phyloP scores from a whole-genome alignment of 2,329 filamentous ascomycete species.

The Sarocladium kiliense region DNA sequence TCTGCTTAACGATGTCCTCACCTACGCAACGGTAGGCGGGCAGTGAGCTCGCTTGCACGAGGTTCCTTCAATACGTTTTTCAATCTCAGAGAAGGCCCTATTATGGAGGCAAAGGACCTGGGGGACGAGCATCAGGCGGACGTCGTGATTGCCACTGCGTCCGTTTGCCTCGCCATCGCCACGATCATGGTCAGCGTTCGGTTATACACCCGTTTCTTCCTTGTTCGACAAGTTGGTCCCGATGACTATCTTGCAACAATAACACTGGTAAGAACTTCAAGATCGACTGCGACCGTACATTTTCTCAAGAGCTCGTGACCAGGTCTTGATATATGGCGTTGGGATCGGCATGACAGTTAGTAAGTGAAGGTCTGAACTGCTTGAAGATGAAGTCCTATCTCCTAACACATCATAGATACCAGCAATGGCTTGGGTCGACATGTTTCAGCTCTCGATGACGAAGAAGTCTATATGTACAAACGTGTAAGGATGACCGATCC shows the following conservation, averaged over 20 bases:
- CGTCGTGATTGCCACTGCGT: slow-evolving; percentile 14
- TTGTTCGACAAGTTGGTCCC: slow-evolving; percentile 19
- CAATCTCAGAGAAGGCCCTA: too few species aligned
- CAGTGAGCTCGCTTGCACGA: background rate
- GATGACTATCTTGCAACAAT: slow-evolving; percentile 21
- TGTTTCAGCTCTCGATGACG: background rate
- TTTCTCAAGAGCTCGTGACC: background rate
- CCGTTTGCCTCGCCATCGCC: slow-evolving; percentile 16
- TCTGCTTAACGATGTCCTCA: background rate
- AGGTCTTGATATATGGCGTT: background rate
- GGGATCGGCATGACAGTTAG: slow-evolving; percentile 4
- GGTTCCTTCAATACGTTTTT: too few species aligned
- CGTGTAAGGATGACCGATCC: background rate
- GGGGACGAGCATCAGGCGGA: slow-evolving; percentile 11
- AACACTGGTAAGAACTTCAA: slow-evolving; percentile 16
- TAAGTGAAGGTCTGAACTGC: background rate
- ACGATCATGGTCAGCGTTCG: slow-evolving; percentile 16
- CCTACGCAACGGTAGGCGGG: background rate
- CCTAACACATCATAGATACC: slow-evolving; percentile 2
- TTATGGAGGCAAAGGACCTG: background rate
- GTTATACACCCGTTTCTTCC: slow-evolving; percentile 18
- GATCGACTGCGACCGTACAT: background rate
- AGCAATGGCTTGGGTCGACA: slow-evolving; percentile 16
- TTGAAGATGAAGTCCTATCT: too few species aligned
- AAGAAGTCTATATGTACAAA: background rate